Percentiles rank a stretch among this genome's conserved stretches.
These are phyloP conservation scores for Cystobasidium tubakii DNA, from an alignment of 768 basidiomycete genomes.

Conservation along the genomic window DNA sequence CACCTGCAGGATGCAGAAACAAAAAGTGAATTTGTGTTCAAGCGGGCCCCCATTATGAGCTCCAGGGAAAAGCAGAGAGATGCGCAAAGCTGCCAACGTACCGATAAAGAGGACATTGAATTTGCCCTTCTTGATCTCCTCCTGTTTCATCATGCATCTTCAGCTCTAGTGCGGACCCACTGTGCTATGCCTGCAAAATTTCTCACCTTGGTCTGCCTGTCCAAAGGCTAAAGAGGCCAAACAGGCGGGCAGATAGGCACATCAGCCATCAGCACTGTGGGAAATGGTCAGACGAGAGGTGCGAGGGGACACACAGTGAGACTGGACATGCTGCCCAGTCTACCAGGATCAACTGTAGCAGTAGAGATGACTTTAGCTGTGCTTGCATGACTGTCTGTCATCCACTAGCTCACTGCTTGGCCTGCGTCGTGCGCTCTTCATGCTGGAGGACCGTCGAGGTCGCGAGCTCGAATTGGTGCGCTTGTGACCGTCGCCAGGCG, in stretches of 20 bases:
- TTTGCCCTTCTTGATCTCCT: constrained; percentile 34
- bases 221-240: constrained; percentile 18
- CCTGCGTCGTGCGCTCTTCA: constrained; percentile 22
- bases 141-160: background rate
- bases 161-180: too few relatives aligned
- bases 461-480: background rate
- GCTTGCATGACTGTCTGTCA: background rate
- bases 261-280: background rate
- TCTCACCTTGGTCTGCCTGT: constrained; percentile 29
- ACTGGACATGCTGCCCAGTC: constrained; percentile 24
- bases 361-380: background rate
- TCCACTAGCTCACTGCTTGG: constrained; percentile 10
- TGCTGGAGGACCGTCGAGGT: constrained; percentile 16
- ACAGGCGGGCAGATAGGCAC: background rate
- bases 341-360: constrained; percentile 18
- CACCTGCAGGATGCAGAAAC: background rate
- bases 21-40: background rate
- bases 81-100: background rate
- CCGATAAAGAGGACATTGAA: constrained; percentile 34
- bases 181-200: too few relatives aligned
- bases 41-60: background rate
- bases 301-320: background rate
- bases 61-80: background rate
- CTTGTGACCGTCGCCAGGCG: background rate
- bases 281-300: background rate